phyloP scores from a whole-genome alignment of 495 filamentous ascomycete species.

The Aspergillus haitiensis region DNA sequence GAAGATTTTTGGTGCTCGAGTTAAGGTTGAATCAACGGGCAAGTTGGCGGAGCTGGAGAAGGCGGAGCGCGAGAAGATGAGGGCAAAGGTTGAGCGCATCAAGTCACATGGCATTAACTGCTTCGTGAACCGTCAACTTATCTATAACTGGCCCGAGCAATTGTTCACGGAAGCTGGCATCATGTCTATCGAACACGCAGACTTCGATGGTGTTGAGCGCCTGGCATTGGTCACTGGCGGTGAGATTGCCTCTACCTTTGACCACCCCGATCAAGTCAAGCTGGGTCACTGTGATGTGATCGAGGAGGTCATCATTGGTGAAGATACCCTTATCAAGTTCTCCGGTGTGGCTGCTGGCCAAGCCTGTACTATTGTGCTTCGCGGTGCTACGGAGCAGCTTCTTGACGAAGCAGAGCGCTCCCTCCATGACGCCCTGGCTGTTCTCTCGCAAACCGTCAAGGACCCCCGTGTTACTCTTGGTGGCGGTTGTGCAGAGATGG shows the following conservation, averaged over 20 bases:
- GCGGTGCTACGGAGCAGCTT: conserved; percentile 93
- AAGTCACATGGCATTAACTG: conserved; percentile 99
- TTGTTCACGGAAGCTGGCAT: conserved; percentile 97
- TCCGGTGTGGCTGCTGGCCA: conserved; percentile 92
- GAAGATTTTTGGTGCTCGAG: conserved; percentile 96
- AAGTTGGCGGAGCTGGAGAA: conserved; percentile 97
- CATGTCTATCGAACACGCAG: conserved; percentile 97
- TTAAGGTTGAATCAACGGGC: conserved; percentile 89
- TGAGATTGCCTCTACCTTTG: conserved; percentile 96
- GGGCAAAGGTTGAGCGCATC: conserved; percentile 96
- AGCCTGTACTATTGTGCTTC: conserved; percentile 95
- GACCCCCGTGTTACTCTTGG: conserved; percentile 93
- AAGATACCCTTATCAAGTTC: conserved; percentile 96
- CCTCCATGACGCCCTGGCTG: conserved; percentile 92
- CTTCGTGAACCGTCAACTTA: conserved; percentile 98
- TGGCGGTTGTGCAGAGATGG: conserved; percentile 95
- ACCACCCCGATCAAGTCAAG: conserved; percentile 95
- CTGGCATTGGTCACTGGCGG: conserved; percentile 93
- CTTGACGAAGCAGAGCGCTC: conserved; percentile 96
- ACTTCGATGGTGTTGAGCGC: conserved; percentile 97
- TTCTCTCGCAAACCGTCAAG: conserved; percentile 93
- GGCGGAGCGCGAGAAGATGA: conserved; percentile 99
- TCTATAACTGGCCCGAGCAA: conserved; percentile 99
- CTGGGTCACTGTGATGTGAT: conserved; percentile 93
- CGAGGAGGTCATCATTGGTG: conserved; percentile 96